phyloP scores from a whole-genome alignment of 768 basidiomycete genomes.

The Mycena indigotica region DNA sequence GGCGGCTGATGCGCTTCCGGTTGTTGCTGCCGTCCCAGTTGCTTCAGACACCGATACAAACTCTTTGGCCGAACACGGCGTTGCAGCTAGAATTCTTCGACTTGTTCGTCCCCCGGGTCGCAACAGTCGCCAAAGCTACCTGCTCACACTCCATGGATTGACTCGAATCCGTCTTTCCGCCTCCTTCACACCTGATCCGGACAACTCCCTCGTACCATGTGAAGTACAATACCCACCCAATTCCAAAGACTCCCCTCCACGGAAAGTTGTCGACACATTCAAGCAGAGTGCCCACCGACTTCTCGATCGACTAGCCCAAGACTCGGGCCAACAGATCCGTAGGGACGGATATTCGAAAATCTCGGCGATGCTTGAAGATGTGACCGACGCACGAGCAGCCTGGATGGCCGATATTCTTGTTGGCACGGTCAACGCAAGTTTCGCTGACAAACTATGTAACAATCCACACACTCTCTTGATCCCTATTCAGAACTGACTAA shows the following conservation, averaged over 20 bases:
- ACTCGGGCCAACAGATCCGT: constrained; percentile 50
- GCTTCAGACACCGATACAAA: constrained; percentile 18
- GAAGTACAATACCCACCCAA: constrained; percentile 52
- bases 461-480: constrained; percentile 27
- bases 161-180: constrained; percentile 60
- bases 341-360: constrained; percentile 73
- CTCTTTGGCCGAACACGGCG: constrained; percentile 57
- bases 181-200: constrained; percentile 34
- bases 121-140: constrained; percentile 59
- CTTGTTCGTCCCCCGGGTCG: constrained; percentile 63
- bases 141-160: constrained; percentile 73
- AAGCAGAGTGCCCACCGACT: constrained; percentile 66
- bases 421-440: constrained; percentile 63
- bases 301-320: constrained; percentile 62
- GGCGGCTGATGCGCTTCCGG: constrained; percentile 66
- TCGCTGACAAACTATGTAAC: constrained; percentile 74
- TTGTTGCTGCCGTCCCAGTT: constrained; percentile 69
- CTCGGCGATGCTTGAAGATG: constrained; percentile 71
- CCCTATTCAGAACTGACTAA: neutral
- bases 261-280: constrained; percentile 64
- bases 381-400: constrained; percentile 59
- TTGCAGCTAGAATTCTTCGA: constrained; percentile 70
- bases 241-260: constrained; percentile 48
- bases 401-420: constrained; percentile 83
- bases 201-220: constrained; percentile 35